Conservation (phyloP, 805 yeast genomes). For the Danielozyma ontarioensis region DNA sequence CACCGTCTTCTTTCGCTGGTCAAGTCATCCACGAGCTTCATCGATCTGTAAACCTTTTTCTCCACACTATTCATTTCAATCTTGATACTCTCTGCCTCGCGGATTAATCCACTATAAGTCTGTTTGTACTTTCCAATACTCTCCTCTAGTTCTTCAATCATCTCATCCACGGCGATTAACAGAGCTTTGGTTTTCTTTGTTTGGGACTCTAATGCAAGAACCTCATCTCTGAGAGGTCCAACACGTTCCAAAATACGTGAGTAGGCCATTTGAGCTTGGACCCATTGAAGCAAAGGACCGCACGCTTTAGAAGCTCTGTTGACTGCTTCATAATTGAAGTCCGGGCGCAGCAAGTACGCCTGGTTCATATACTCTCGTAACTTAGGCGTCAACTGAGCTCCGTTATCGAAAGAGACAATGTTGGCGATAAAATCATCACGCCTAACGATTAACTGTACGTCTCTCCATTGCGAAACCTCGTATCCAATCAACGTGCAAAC, state of each 20-base stretch:
- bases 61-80: slow-evolving; percentile 62
- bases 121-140: slow-evolving; percentile 65
- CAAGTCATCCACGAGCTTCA: slow-evolving; percentile 55
- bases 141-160: slow-evolving; percentile 69
- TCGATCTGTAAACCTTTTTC: slow-evolving; percentile 56
- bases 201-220: slow-evolving; percentile 51
- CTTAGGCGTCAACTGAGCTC: slow-evolving; percentile 47
- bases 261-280: slow-evolving; percentile 80
- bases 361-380: slow-evolving; percentile 53
- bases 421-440: slow-evolving; percentile 82
- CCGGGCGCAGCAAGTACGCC: slow-evolving; percentile 55
- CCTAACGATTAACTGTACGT: slow-evolving; percentile 74
- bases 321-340: slow-evolving; percentile 67
- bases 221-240: slow-evolving; percentile 70
- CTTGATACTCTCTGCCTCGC: slow-evolving; percentile 75
- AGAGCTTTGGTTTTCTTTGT: slow-evolving; percentile 62
- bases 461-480: slow-evolving; percentile 65
- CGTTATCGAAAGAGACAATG: slow-evolving; percentile 71
- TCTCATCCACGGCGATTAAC: slow-evolving; percentile 68
- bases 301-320: slow-evolving; percentile 92
- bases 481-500: slow-evolving; percentile 82
- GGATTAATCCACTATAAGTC: slow-evolving; percentile 65
- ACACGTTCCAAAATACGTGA: slow-evolving; percentile 64
- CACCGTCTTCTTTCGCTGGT: slow-evolving; percentile 70
- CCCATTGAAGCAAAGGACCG: slow-evolving; percentile 89